Percentiles rank a stretch among this genome's conserved stretches.
These are phyloP conservation scores for Penicillium simplicissimum DNA, from an alignment of 495 filamentous ascomycete species.

Conservation along the genomic window DNA sequence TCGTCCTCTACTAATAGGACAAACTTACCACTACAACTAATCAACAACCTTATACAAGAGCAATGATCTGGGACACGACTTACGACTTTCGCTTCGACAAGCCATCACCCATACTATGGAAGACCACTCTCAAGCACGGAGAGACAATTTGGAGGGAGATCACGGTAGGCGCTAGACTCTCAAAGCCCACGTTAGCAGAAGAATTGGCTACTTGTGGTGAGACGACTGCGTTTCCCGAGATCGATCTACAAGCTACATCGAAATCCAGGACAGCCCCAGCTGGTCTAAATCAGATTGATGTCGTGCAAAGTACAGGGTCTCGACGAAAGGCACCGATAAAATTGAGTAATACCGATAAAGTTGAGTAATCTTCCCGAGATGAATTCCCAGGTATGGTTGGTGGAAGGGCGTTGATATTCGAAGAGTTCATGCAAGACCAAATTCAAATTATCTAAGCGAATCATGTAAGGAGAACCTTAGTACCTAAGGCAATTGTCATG, in stretches of 20 bases:
- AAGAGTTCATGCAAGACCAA: too few species aligned
- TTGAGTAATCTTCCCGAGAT: too few species aligned
- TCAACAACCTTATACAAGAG: neutral
- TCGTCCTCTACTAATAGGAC: too few species aligned
- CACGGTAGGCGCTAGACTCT: neutral
- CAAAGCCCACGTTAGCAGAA: neutral
- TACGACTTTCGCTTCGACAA: neutral
- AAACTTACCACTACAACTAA: neutral
- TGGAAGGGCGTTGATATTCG: too few species aligned
- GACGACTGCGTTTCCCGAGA: neutral
- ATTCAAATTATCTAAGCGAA: too few species aligned
- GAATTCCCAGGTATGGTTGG: too few species aligned
- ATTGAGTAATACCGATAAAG: too few species aligned
- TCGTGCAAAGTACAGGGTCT: neutral
- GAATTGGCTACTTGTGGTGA: slow-evolving; percentile 5
- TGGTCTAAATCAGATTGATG: neutral
- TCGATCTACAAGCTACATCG: neutral
- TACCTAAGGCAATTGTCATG: too few species aligned
- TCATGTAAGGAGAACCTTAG: too few species aligned
- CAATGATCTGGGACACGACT: slow-evolving; percentile 2
- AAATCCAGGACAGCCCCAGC: neutral
- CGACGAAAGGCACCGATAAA: neutral
- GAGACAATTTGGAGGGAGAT: neutral
- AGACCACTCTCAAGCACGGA: neutral
- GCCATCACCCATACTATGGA: neutral